Percentiles rank a stretch among this genome's conserved stretches.
phyloP scores from a whole-genome alignment of 768 basidiomycete genomes.

The Pleurotus tuoliensis region DNA sequence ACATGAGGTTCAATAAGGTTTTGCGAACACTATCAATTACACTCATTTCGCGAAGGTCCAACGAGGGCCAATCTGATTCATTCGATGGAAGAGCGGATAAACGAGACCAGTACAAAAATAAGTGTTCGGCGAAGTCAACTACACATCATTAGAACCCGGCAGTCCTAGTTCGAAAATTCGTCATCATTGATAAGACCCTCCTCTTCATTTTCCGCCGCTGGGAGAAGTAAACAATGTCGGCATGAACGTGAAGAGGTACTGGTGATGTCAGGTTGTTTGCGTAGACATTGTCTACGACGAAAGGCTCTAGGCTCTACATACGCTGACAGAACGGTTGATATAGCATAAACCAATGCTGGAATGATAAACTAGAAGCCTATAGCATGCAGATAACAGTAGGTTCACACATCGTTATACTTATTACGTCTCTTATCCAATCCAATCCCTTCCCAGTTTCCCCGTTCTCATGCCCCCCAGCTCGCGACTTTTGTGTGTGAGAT shows the following conservation, averaged over 20 bases:
- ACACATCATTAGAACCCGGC: too few relatives aligned
- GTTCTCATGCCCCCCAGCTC: not conserved
- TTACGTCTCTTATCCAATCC: not conserved
- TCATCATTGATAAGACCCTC: too few relatives aligned
- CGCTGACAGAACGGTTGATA: not conserved
- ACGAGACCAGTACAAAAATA: not conserved
- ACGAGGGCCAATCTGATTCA: not conserved
- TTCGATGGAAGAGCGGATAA: not conserved
- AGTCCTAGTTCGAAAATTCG: too few relatives aligned
- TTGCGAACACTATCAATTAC: too few relatives aligned
- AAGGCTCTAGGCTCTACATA: not conserved
- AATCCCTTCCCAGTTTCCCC: not conserved
- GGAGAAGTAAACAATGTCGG: too few relatives aligned
- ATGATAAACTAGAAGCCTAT: not conserved
- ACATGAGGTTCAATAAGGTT: too few relatives aligned
- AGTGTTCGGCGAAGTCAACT: too few relatives aligned
- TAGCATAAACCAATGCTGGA: not conserved
- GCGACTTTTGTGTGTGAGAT: slow-evolving; percentile 5
- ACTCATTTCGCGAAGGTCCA: too few relatives aligned
- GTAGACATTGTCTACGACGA: not conserved
- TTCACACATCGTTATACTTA: not conserved
- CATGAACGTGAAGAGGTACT: too few relatives aligned
- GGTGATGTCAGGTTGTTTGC: too few relatives aligned
- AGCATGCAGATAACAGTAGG: not conserved
- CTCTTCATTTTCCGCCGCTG: too few relatives aligned